Percentiles rank a stretch among this genome's conserved stretches.
These are phyloP conservation scores for Gossypium trilobum DNA, from an alignment of 441 rosid genomes.

Conservation along the genomic window DNA sequence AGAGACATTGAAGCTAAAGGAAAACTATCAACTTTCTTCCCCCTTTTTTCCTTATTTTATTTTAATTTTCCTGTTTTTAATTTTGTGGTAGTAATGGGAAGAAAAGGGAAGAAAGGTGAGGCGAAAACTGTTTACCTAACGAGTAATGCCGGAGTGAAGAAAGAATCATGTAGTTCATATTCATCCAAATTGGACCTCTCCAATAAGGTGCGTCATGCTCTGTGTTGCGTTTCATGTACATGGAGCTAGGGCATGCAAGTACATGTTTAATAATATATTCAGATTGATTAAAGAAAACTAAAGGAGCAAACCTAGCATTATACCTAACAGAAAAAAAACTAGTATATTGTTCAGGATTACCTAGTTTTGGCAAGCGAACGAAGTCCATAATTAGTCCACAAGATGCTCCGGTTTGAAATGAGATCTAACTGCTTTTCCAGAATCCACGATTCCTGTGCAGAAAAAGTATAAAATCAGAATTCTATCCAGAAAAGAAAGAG, in stretches of 20 bases:
- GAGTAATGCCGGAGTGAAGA: slow-evolving; percentile 82
- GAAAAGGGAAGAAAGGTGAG: neutral
- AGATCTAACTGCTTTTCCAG: slow-evolving; percentile 83
- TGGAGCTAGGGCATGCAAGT: slow-evolving; percentile 40
- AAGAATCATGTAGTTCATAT: slow-evolving; percentile 85
- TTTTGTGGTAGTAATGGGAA: neutral
- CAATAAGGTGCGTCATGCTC: slow-evolving; percentile 95
- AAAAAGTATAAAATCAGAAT: slow-evolving; percentile 6
- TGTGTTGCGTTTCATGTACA: slow-evolving; percentile 93
- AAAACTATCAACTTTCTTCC: neutral
- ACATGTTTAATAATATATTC: neutral
- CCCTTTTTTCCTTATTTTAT: neutral
- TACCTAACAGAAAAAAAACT: neutral
- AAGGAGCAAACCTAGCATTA: neutral
- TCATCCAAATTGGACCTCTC: slow-evolving; percentile 99
- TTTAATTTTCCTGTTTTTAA: neutral
- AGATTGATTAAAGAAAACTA: neutral
- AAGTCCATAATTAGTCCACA: slow-evolving; percentile 84
- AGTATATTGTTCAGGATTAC: slow-evolving; percentile 26
- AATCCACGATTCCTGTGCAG: slow-evolving; percentile 69
- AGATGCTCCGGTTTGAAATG: slow-evolving; percentile 57
- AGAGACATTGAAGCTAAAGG: neutral
- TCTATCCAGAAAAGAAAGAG: neutral
- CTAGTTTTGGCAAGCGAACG: slow-evolving; percentile 88
- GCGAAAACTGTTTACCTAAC: slow-evolving; percentile 34